Conservation (phyloP, 2,329 filamentous ascomycete genomes). For the Catunica adiposa region DNA sequence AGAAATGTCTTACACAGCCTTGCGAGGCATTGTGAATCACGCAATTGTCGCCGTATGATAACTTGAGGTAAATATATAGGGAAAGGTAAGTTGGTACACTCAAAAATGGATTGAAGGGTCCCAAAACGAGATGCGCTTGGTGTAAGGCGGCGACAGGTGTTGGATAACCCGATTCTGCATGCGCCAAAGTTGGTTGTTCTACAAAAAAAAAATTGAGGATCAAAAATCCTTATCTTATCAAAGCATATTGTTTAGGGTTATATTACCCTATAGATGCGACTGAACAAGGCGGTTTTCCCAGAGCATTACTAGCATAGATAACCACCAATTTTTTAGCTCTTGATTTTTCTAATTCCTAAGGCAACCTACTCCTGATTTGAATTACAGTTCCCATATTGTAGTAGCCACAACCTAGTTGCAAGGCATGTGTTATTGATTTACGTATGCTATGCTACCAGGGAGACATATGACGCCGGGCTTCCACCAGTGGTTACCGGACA, state of each 20-base stretch:
- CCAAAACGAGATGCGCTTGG: not conserved
- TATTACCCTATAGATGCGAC: not conserved
- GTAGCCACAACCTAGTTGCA: too few species aligned
- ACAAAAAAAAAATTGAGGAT: not conserved
- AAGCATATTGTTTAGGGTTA: not conserved
- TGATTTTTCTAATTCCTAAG: too few species aligned
- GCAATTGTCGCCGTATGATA: not conserved
- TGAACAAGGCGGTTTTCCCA: too few species aligned
- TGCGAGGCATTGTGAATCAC: constrained; percentile 37
- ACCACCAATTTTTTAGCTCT: too few species aligned
- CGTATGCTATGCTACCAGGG: too few species aligned
- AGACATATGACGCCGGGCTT: too few species aligned
- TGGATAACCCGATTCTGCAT: not conserved
- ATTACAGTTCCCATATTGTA: too few species aligned
- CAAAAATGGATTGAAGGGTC: not conserved
- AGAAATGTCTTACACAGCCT: constrained; percentile 30
- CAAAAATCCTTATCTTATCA: not conserved
- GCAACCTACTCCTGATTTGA: not conserved
- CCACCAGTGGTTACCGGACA: too few species aligned
- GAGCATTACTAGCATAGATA: not conserved
- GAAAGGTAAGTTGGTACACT: not conserved
- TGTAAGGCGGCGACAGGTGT: not conserved
- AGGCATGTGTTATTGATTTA: too few species aligned
- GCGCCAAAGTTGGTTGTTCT: not conserved
- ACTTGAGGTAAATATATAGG: not conserved